Evolutionary conservation across 164 flowering plant genomes (phyloP), one percentile per base, ranked within the genome.

Genomic region (Taxillus chinensis): DNA sequence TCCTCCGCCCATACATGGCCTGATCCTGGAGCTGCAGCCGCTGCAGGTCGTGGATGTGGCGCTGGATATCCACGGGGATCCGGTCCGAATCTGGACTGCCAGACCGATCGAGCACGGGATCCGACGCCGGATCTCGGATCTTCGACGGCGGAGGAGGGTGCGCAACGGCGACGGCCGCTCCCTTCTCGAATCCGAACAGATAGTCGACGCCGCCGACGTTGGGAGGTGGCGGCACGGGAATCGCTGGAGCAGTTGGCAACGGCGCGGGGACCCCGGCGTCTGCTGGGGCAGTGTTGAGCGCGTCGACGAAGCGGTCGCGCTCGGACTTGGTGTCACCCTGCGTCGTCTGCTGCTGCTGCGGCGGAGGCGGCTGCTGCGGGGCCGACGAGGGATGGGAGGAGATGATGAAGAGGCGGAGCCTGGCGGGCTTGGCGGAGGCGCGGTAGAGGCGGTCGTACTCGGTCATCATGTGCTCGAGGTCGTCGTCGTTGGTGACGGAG

Each of bases 401-500:
- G 39, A 83, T 77, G 39, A 83, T 55, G 62, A 83, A 83, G 15
- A 83, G 61, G 43, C 87, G 67, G 68, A 83, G 69, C 60, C 87
- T 61, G 11, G 78, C 77, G 12, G 83, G 87, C 73, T 77, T 83
- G 2, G 80, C 62, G 1, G 80, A 63, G 10, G 70, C 55, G 2
- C 80, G 68, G 50, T 41, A 71, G 27, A 80, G 67, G 27, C 88
- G 83, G 41, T 83, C 85, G 68, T 79, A 79, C 70, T 83, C 88
- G 49, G 66, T 75, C 85, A 83, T 81, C 85, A 83, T 79, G 68
- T 81, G 85, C 57, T 81, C 85, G 53, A 83, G 71, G 69, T 83
- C 88, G 39, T 83, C 86, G 46, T 83, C 88, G 68, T 76, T 81
- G 38, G 82, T 81, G 45, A 83, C 88, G 15, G 88, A 83, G 54